Conservation (phyloP, 176 grass and related monocot genomes). For the Ampelocalamus luodianensis region DNA sequence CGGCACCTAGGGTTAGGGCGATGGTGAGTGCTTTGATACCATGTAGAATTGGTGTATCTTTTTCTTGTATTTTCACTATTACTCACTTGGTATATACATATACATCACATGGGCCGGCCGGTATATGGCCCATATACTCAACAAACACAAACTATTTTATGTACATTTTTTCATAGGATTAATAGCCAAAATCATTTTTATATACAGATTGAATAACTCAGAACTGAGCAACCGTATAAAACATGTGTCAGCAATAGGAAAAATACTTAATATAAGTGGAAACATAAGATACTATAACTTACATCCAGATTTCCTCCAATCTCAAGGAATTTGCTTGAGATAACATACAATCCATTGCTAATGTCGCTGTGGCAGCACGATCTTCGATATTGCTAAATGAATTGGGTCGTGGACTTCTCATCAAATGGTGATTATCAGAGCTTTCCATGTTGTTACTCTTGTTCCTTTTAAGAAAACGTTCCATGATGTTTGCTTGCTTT, state of each 20-base stretch:
- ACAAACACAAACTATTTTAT: not conserved
- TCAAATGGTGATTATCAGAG: slow-evolving; percentile 23
- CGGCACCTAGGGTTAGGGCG: too few species aligned
- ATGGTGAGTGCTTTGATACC: too few species aligned
- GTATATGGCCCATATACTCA: too few species aligned
- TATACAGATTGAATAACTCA: not conserved
- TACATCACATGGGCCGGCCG: too few species aligned
- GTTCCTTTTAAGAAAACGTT: slow-evolving; percentile 61
- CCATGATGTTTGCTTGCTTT: slow-evolving; percentile 74
- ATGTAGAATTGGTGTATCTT: too few species aligned
- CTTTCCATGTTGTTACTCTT: slow-evolving; percentile 33
- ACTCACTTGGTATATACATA: too few species aligned
- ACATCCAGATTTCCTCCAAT: slow-evolving; percentile 55
- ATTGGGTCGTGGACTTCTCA: slow-evolving; percentile 19
- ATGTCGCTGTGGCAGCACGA: slow-evolving; percentile 37
- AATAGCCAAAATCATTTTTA: not conserved
- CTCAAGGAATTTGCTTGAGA: slow-evolving; percentile 39
- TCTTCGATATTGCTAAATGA: slow-evolving; percentile 35
- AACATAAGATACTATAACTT: slow-evolving; percentile 28
- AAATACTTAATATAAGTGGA: not conserved
- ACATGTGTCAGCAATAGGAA: not conserved
- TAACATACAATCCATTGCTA: slow-evolving; percentile 65
- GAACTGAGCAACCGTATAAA: not conserved
- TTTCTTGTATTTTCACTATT: too few species aligned
- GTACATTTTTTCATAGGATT: not conserved